These are phyloP conservation scores for Hymenochaete sp. DNA, from an alignment of 1,284 basidiomycete species.

Conservation along the genomic window DNA sequence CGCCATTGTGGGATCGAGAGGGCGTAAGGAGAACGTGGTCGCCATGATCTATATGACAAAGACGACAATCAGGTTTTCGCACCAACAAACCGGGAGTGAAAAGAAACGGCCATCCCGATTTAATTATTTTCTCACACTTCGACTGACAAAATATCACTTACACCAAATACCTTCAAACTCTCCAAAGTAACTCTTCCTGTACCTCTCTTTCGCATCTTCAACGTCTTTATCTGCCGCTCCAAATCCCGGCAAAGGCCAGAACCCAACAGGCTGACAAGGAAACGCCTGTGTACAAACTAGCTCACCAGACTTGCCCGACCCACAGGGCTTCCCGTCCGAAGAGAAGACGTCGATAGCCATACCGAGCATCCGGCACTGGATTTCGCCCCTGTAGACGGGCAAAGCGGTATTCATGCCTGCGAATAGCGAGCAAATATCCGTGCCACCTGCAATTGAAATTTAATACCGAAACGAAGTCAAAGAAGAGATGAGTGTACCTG, in stretches of 20 bases:
- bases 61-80: constrained; percentile 1
- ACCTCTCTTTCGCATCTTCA: constrained; percentile 51
- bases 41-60: constrained; percentile 49
- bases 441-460: constrained; percentile 51
- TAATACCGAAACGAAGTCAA: constrained; percentile 2
- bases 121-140: too few species aligned
- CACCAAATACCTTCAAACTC: constrained; percentile 71
- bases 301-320: constrained; percentile 48
- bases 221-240: constrained; percentile 44
- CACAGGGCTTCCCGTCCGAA: constrained; percentile 32
- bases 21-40: constrained; percentile 67
- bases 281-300: constrained; percentile 74
- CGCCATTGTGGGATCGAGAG: constrained; percentile 59
- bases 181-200: constrained; percentile 71
- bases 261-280: constrained; percentile 79
- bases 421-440: constrained; percentile 84
- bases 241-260: constrained; percentile 71
- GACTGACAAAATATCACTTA: constrained; percentile 33
- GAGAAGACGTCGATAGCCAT: constrained; percentile 62
- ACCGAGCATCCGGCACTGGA: constrained; percentile 79
- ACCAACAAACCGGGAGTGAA: too few species aligned
- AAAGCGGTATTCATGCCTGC: constrained; percentile 73
- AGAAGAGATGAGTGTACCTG: constrained; percentile 39
- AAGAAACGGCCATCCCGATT: too few species aligned
- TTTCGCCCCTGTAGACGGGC: constrained; percentile 78